Conservation (phyloP, 176 grass and related monocot species). For the Oryza meyeriana region DNA sequence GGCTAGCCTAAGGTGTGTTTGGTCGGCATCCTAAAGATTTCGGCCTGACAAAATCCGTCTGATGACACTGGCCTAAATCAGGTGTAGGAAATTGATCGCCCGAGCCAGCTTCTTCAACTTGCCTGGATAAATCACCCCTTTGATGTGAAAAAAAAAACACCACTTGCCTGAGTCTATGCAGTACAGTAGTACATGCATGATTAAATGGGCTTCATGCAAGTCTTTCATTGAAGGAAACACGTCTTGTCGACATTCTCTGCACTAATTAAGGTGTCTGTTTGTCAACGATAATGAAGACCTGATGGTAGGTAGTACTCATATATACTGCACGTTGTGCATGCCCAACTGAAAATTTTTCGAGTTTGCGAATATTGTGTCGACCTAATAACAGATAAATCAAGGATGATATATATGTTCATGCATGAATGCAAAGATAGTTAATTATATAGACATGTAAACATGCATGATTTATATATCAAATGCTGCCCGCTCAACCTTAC, state of each 20-base stretch:
- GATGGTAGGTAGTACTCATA: neutral
- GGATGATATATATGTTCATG: neutral
- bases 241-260: neutral
- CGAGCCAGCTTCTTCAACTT: too few relatives aligned
- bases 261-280: neutral
- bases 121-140: too few relatives aligned
- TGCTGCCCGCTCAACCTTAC: neutral
- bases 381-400: neutral
- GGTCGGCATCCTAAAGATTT: too few relatives aligned
- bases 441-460: neutral
- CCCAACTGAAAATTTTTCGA: neutral
- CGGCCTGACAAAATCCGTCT: too few relatives aligned
- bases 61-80: too few relatives aligned
- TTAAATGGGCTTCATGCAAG: neutral
- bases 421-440: neutral
- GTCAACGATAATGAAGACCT: neutral
- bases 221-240: neutral
- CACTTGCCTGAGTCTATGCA: too few relatives aligned
- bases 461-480: neutral
- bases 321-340: neutral
- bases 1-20: too few relatives aligned
- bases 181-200: neutral
- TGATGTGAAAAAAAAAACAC: too few relatives aligned
- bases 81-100: too few relatives aligned
- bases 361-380: neutral